Evolutionary conservation across 2,329 filamentous ascomycete genomes (phyloP), one percentile per base, ranked within the genome.

Genomic region (Penicillium psychrosexuale): DNA sequence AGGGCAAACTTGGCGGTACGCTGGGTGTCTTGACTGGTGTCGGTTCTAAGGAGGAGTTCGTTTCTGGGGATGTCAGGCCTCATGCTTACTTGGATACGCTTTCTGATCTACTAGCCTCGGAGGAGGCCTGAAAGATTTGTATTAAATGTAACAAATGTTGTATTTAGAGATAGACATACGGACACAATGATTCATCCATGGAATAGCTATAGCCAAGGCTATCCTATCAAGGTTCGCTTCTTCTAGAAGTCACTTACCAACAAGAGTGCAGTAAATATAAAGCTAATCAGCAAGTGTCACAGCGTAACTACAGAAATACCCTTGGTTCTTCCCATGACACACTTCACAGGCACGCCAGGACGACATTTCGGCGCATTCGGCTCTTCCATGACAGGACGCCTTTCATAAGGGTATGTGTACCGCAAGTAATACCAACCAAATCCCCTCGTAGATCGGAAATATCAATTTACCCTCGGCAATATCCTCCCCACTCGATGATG

Each of bases 1-100:
- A 97, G 70, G 93, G 93, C 0, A 87, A 88, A 61, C 81, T 99
- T 28, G 94, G 94, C 17, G 94, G 94, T 0, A 97, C 94, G 0
- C 75, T 99, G 63, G 90, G 88, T 37, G 94, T 99, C 5, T 77
- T 96, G 72, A 97, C 92, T 0, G 94, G 94, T 15, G 93, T 99
- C 15, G 87, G 83, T 66, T 75, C 70, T n/a, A 88, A 88, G 75
- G 91, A 93, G 75, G 88, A 88, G 51, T 89, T 97, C 55, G 90
- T 92, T 78, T 81, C 91, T 65, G 86, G 84, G 19, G 80, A 82
- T 39, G 85, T 89, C 1, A 84, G 90, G 49, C 94, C 94, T 3
- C 82, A 83, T 37, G 94, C 86, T 60, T 97, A 96, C 73, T 86
- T 94, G 39, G 89, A 97, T 72, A 86, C 84, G 69, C 76, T 99